Conservation (phyloP, 2,329 filamentous ascomycete genomes). For the Paecilomyces dactylethromorphus region DNA sequence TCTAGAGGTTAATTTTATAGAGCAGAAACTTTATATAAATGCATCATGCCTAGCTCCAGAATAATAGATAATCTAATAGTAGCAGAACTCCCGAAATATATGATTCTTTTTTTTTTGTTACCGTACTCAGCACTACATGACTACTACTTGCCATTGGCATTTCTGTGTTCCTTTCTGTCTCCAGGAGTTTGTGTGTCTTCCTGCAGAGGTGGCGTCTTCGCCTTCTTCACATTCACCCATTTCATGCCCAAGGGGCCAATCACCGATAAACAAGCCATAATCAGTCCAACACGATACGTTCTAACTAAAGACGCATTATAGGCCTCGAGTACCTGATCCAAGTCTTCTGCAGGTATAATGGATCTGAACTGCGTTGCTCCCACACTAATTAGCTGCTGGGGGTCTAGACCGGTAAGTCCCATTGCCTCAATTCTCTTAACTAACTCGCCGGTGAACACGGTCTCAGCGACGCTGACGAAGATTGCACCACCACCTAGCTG, state of each 20-base stretch:
- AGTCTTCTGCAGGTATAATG: neutral
- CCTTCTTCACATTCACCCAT: slow-evolving; percentile 2
- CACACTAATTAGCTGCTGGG: neutral
- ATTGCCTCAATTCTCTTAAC: neutral
- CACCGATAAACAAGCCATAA: slow-evolving; percentile 1
- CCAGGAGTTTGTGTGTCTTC: neutral
- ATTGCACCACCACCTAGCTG: slow-evolving; percentile 21
- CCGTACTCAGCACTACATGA: no score
- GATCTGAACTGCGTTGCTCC: neutral
- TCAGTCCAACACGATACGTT: neutral
- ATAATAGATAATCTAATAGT: no score
- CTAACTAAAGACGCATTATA: slow-evolving; percentile 1
- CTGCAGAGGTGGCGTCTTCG: neutral
- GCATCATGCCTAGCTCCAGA: no score
- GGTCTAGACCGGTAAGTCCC: neutral
- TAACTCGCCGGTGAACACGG: slow-evolving; percentile 14
- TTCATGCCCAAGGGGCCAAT: slow-evolving; percentile 1
- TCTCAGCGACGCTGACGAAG: slow-evolving; percentile 22
- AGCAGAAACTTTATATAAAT: no score
- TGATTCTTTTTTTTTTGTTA: no score
- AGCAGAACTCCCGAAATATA: no score
- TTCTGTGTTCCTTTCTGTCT: neutral
- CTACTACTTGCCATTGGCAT: no score
- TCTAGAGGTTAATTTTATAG: no score
- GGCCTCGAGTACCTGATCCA: neutral